phyloP scores from a whole-genome alignment of 148 eudicot genomes.

The Cornus kousa region DNA sequence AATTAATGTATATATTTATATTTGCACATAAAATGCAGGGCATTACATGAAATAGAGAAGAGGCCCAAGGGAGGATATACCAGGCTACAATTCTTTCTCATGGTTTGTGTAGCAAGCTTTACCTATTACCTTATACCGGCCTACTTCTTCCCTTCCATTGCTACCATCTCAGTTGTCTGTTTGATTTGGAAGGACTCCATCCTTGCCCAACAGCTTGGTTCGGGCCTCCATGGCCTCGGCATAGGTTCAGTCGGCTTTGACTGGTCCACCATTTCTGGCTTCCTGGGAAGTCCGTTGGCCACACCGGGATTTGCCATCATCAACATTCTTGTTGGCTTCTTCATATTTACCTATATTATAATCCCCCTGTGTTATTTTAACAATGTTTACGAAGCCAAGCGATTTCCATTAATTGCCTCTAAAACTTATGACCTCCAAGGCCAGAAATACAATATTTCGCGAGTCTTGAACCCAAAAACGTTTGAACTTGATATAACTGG shows the following conservation, averaged over 20 bases:
- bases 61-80: conserved; percentile 34
- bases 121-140: conserved; percentile 50
- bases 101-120: conserved; percentile 24
- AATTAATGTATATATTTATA: no score
- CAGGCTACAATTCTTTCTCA: conserved; percentile 42
- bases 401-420: conserved; percentile 40
- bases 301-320: conserved; percentile 37
- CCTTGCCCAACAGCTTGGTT: conserved; percentile 48
- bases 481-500: conserved; percentile 18
- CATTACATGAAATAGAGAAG: conserved; percentile 40
- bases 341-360: conserved; percentile 32
- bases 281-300: conserved; percentile 42
- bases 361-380: conserved; percentile 32
- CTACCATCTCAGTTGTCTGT: conserved; percentile 41
- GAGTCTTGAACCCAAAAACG: conserved; percentile 28
- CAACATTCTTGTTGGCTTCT: conserved; percentile 32
- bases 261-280: conserved; percentile 40
- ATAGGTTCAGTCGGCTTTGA: conserved; percentile 44
- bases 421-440: conserved; percentile 35
- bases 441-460: conserved; percentile 30
- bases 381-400: conserved; percentile 32
- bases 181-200: conserved; percentile 43
- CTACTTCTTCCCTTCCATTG: conserved; percentile 40
- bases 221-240: conserved; percentile 49
- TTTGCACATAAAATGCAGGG: conserved; percentile 5